Percentiles rank a stretch among this genome's conserved stretches.
Evolutionary conservation across 2,329 filamentous ascomycete genomes (phyloP).

Genomic region (Fusarium austroafricanum): DNA sequence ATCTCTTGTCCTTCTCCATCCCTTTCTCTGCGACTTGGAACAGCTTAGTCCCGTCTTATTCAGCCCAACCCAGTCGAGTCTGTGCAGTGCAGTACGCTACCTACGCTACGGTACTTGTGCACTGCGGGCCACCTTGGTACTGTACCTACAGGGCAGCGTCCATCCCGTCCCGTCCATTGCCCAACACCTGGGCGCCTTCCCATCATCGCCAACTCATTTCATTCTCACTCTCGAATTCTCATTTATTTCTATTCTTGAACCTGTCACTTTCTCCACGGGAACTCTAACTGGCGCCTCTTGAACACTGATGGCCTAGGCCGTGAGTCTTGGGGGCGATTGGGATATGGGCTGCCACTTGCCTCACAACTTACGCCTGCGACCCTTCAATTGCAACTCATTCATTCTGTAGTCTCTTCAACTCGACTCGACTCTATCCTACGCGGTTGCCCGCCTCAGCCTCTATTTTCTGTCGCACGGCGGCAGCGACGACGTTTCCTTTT

Average conservation of each 20-base stretch:
- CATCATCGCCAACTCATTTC: constrained; percentile 40
- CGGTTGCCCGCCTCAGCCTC: constrained; percentile 32
- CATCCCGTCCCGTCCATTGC: constrained; percentile 1
- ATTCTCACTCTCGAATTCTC: constrained; percentile 31
- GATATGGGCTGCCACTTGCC: constrained; percentile 53
- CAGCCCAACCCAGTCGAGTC: neutral
- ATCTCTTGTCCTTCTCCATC: constrained; percentile 24
- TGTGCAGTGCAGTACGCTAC: constrained; percentile 1
- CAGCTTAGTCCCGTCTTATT: constrained; percentile 15
- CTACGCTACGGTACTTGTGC: constrained; percentile 22
- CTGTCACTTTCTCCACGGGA: constrained; percentile 22
- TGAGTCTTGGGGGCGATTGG: constrained; percentile 53
- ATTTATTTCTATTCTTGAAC: constrained; percentile 34
- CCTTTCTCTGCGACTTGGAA: constrained; percentile 36
- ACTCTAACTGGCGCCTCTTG: constrained; percentile 15
- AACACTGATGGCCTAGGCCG: constrained; percentile 52
- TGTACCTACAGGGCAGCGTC: neutral
- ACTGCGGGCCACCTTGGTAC: neutral
- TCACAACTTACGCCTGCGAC: constrained; percentile 49
- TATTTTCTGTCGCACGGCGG: constrained; percentile 34
- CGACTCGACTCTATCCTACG: constrained; percentile 31
- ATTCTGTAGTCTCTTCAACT: constrained; percentile 39
- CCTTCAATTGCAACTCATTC: constrained; percentile 44
- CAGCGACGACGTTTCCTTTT: constrained; percentile 17
- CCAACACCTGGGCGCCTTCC: constrained; percentile 20